phyloP scores from a whole-genome alignment of 352 stramenopile species.

The Phytophthora sansomeana region DNA sequence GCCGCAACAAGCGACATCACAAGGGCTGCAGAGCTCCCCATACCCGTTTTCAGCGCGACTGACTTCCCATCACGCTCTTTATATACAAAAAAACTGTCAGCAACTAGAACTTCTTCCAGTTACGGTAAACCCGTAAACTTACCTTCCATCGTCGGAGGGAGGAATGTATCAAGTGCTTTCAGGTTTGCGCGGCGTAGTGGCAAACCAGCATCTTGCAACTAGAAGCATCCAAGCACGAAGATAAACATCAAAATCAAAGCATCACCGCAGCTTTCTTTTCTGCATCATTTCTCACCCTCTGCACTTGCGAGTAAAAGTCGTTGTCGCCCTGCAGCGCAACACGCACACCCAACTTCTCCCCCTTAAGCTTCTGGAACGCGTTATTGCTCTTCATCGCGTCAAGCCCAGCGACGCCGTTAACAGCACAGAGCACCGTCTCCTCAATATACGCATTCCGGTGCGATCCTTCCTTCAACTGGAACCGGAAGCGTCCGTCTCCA shows the following conservation, averaged over 20 bases:
- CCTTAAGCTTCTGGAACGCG: conserved; percentile 37
- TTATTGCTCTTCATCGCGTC: conserved; percentile 23
- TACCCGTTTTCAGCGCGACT: conserved; percentile 94
- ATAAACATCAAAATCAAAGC: conserved; percentile 17
- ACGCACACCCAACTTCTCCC: conserved; percentile 42
- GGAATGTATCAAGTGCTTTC: conserved; percentile 79
- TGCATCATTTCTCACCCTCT: conserved; percentile 40
- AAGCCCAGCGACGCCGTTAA: conserved; percentile 70
- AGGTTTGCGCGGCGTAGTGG: conserved; percentile 73
- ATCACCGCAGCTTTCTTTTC: background rate
- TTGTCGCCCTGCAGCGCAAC: conserved; percentile 95
- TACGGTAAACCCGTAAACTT: background rate
- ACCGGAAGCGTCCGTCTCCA: conserved; percentile 30
- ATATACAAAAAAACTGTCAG: background rate
- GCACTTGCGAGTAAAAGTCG: conserved; percentile 97
- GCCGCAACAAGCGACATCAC: conserved; percentile 95
- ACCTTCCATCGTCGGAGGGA: conserved; percentile 79
- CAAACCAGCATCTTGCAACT: conserved; percentile 77
- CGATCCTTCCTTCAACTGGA: conserved; percentile 43
- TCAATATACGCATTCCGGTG: conserved; percentile 92
- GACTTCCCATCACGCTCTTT: conserved; percentile 52
- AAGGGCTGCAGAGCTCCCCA: conserved; percentile 96
- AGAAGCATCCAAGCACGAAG: background rate
- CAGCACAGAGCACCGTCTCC: conserved; percentile 82
- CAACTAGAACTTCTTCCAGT: background rate